Percentiles rank a stretch among this genome's conserved stretches.
Conservation (phyloP, 345 rosid genomes). For the Bruguiera sexangula region DNA sequence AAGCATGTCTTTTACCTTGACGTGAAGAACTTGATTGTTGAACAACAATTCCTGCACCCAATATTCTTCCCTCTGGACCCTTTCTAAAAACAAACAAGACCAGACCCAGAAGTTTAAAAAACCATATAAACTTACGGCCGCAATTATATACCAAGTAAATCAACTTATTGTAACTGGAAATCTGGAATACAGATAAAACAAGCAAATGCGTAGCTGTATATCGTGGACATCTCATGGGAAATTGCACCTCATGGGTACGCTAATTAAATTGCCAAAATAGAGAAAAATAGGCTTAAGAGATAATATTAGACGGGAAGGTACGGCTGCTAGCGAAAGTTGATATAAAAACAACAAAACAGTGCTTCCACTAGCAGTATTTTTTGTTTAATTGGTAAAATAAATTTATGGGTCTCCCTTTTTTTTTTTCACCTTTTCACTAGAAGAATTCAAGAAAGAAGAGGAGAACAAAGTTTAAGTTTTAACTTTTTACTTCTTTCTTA, state of each 20-base stretch:
- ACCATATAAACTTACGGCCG: conserved; percentile 14
- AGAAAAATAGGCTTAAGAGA: conserved; percentile 16
- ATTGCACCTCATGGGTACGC: conserved; percentile 62
- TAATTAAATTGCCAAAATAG: conserved; percentile 32
- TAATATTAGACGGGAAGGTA: conserved; percentile 44
- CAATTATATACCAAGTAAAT: neutral
- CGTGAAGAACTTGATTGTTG: conserved; percentile 27
- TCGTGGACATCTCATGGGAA: conserved; percentile 59
- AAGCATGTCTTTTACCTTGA: conserved; percentile 40
- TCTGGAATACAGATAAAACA: conserved; percentile 23
- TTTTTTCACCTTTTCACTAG: conserved; percentile 35
- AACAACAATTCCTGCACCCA: conserved; percentile 36
- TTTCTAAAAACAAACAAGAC: conserved; percentile 18
- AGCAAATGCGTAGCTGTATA: conserved; percentile 20
- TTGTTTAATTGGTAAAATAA: conserved; percentile 34
- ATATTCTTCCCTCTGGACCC: conserved; percentile 26
- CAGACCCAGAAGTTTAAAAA: conserved; percentile 28
- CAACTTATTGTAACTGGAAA: neutral
- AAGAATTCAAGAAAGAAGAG: conserved; percentile 40
- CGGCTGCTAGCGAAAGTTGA: conserved; percentile 54
- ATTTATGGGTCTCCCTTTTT: conserved; percentile 20
- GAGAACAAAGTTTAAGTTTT: conserved; percentile 18
- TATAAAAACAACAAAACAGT: conserved; percentile 43
- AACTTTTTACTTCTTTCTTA: conserved; percentile 35
- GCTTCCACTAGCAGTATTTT: conserved; percentile 41